Percentiles rank a stretch among this genome's conserved stretches.
These are phyloP conservation scores for Pittosporum tobira DNA, from an alignment of 129 eudicot species.

Conservation along the genomic window DNA sequence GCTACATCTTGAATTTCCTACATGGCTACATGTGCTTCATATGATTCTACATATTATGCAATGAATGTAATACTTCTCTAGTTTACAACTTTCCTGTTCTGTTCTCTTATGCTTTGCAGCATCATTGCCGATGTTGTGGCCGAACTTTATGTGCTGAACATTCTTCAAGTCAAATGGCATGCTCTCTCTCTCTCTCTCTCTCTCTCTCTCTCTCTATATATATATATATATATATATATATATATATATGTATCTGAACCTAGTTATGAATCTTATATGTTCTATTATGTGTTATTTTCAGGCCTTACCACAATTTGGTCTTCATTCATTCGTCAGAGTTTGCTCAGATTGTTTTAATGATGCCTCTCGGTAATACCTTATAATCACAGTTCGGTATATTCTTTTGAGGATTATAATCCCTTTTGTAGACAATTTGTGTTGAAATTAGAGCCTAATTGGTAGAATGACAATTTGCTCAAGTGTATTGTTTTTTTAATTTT, in stretches of 20 bases:
- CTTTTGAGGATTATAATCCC: conserved; percentile 6
- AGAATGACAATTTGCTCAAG: not conserved
- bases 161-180: conserved; percentile 84
- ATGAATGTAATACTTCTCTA: not conserved
- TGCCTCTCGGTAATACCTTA: conserved; percentile 52
- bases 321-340: conserved; percentile 77
- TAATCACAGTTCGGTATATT: conserved; percentile 1
- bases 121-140: conserved; percentile 96
- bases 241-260: no score
- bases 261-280: not conserved
- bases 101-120: conserved; percentile 35
- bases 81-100: not conserved
- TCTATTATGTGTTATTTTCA: conserved; percentile 28
- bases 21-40: not conserved
- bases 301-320: conserved; percentile 91
- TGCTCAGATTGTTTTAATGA: conserved; percentile 75
- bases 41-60: not conserved
- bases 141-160: conserved; percentile 94
- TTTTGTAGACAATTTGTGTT: conserved; percentile 3
- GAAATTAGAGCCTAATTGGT: conserved; percentile 2
- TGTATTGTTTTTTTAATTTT: not conserved
- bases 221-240: no score
- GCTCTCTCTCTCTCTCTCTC: conserved; percentile 9
- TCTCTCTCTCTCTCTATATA: no score
- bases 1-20: no score